Evolutionary conservation across 1,284 basidiomycete species (phyloP), one percentile per base, ranked within the genome.

Genomic region (Pascua guehoae): DNA sequence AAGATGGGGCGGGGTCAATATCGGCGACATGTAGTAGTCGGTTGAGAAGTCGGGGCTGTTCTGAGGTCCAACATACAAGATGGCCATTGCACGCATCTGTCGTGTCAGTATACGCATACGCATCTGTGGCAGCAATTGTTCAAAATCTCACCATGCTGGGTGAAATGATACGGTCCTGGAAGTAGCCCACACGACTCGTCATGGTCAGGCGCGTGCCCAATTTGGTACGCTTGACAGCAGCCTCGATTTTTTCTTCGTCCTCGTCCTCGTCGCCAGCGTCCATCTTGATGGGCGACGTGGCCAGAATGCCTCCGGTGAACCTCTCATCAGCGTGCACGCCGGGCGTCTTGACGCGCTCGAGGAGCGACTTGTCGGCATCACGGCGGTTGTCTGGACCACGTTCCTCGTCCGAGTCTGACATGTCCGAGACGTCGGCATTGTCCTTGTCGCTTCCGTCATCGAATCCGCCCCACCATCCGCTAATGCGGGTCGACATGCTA

Each of bases 81-180:
- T 94, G 1, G 94, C 93, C 94, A 98, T 98, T 1, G 94, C 92
- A 44, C 95, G 88, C 89, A 97, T 95, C 92, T 95, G 63, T 15
- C 8, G 12, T 38, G 36, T 63, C 44, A 64, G 60, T 24, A 40
- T 4, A 43, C 40, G n/a, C 38, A 42, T n/a, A n/a, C n/a, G 38
- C 14, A 16, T 16, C 36, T n/a, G n/a, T n/a, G n/a, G n/a, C n/a
- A n/a, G 14, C 36, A 18, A 18, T 48, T 17, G 15, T 12, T 17
- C 8, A 24, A 1, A 18, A 54, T 78, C 88, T 69, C 74, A 91
- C 91, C 90, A 96, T 93, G 68, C 86, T 88, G 0, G 92, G 91
- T 14, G 90, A 87, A 58, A 96, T 85, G 66, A 94, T 88, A 60
- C 91, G 81, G 67, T 94, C 91, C 71, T 93, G 90, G 81, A 96